A percentile compares a stretch with the other conserved stretches of the same genome.
These are phyloP conservation scores for Lyophyllum decastes DNA, from an alignment of 768 basidiomycete species.

Conservation along the genomic window DNA sequence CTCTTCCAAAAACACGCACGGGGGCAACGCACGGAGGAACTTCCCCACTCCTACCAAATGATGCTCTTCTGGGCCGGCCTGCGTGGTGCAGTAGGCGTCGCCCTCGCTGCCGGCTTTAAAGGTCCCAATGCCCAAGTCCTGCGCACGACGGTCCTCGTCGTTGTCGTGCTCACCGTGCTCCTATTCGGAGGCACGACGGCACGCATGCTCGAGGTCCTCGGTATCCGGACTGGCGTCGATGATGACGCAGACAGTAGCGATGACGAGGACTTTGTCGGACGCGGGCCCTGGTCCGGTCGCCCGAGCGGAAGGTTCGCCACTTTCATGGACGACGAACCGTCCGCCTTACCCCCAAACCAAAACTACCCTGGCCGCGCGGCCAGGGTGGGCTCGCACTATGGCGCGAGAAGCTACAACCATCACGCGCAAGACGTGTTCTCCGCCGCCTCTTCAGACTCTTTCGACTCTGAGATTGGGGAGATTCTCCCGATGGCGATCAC, in stretches of 20 bases:
- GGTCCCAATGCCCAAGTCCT: slow-evolving; percentile 92
- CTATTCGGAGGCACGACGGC: slow-evolving; percentile 97
- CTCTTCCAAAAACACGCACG: slow-evolving; percentile 82
- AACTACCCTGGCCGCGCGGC: slow-evolving; percentile 30
- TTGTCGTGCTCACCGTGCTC: slow-evolving; percentile 92
- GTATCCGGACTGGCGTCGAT: slow-evolving; percentile 92
- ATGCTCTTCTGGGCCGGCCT: slow-evolving; percentile 99
- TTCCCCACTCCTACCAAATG: slow-evolving; percentile 99
- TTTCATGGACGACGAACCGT: slow-evolving; percentile 45
- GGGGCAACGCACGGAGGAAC: slow-evolving; percentile 84
- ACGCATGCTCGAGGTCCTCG: slow-evolving; percentile 95
- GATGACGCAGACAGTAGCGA: slow-evolving; percentile 77
- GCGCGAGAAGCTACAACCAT: slow-evolving; percentile 59
- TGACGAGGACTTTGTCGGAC: slow-evolving; percentile 46
- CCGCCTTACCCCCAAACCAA: slow-evolving; percentile 31
- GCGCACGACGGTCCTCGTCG: slow-evolving; percentile 90
- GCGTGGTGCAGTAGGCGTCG: slow-evolving; percentile 96
- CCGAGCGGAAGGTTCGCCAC: slow-evolving; percentile 43
- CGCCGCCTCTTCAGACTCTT: slow-evolving; percentile 72
- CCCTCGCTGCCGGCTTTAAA: slow-evolving; percentile 93
- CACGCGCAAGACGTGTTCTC: slow-evolving; percentile 59
- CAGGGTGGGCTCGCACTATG: slow-evolving; percentile 60
- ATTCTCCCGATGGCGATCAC: slow-evolving; percentile 76
- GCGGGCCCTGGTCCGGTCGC: slow-evolving; percentile 37
- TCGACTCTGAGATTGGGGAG: slow-evolving; percentile 75